phyloP scores from a whole-genome alignment of 2,329 filamentous ascomycete species.

The Nannizziopsis barbatae region DNA sequence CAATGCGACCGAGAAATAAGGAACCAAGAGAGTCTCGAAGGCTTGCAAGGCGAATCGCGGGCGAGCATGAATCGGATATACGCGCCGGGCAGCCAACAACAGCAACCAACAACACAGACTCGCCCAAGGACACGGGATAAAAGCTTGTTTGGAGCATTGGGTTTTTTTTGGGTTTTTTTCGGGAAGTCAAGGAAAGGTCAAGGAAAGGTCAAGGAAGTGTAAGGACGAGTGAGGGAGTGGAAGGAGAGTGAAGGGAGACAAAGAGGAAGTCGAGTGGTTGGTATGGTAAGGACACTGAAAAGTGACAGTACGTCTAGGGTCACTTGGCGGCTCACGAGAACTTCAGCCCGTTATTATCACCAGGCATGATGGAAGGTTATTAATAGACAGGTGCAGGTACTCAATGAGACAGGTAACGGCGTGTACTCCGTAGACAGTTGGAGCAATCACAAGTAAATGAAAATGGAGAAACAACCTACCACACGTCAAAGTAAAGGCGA shows the following conservation, averaged over 20 bases:
- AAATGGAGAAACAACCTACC: too few species aligned
- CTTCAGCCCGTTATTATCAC: background rate
- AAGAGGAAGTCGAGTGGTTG: too few species aligned
- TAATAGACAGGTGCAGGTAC: background rate
- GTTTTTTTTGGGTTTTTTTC: too few species aligned
- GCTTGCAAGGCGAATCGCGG: background rate
- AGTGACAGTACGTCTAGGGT: conserved; percentile 1
- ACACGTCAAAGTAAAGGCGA: too few species aligned
- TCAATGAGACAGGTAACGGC: background rate
- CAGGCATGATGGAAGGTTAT: too few species aligned
- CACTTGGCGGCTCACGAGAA: conserved; percentile 3
- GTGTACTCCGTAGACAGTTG: background rate
- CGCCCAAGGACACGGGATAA: conserved; percentile 3
- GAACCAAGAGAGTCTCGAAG: background rate
- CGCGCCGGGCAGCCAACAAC: background rate
- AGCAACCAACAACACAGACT: too few species aligned
- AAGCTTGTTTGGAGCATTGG: background rate
- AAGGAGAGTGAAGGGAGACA: background rate
- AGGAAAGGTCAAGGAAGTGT: too few species aligned
- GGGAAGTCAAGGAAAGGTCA: too few species aligned
- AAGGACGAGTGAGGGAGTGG: too few species aligned
- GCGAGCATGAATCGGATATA: conserved; percentile 1
- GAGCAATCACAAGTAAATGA: too few species aligned
- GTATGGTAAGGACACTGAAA: conserved; percentile 3
- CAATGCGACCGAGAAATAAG: background rate